phyloP scores from a whole-genome alignment of 1,139 yeast genomes.

The Taphrina wiesneri region DNA sequence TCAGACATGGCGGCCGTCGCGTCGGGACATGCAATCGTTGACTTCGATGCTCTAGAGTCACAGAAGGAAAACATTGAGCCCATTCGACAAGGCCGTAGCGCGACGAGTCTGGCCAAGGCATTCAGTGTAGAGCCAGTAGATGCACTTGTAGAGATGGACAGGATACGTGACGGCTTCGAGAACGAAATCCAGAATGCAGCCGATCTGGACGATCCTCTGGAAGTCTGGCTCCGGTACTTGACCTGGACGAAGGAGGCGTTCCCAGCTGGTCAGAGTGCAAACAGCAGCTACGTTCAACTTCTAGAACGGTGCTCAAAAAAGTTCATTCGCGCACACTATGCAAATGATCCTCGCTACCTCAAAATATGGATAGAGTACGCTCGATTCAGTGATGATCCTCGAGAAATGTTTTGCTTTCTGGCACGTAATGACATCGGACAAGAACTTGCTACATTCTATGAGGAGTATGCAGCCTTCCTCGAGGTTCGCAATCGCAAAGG shows the following conservation, averaged over 20 bases:
- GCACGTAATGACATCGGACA: conserved; percentile 73
- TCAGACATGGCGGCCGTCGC: neutral
- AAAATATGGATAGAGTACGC: conserved; percentile 79
- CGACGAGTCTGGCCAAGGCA: conserved; percentile 55
- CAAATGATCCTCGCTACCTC: conserved; percentile 78
- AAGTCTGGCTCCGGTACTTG: conserved; percentile 68
- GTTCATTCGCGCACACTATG: conserved; percentile 70
- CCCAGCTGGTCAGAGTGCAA: conserved; percentile 67
- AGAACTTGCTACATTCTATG: conserved; percentile 70
- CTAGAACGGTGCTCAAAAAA: conserved; percentile 72
- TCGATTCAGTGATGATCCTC: conserved; percentile 66
- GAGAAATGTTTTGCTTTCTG: conserved; percentile 71
- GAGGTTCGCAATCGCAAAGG: conserved; percentile 55
- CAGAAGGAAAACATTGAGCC: conserved; percentile 84
- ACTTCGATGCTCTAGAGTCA: conserved; percentile 58
- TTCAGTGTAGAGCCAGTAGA: conserved; percentile 44
- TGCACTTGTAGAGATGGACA: conserved; percentile 28
- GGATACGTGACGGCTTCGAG: conserved; percentile 48
- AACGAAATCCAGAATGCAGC: conserved; percentile 51
- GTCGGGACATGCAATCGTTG: neutral
- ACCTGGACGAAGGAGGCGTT: conserved; percentile 67
- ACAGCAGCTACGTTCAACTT: conserved; percentile 65
- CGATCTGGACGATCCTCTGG: conserved; percentile 79
- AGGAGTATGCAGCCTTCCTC: conserved; percentile 70
- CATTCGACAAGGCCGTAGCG: conserved; percentile 69